These are phyloP conservation scores for Clonostachys sp. DNA, from an alignment of 2,329 filamentous ascomycete genomes.

Conservation along the genomic window DNA sequence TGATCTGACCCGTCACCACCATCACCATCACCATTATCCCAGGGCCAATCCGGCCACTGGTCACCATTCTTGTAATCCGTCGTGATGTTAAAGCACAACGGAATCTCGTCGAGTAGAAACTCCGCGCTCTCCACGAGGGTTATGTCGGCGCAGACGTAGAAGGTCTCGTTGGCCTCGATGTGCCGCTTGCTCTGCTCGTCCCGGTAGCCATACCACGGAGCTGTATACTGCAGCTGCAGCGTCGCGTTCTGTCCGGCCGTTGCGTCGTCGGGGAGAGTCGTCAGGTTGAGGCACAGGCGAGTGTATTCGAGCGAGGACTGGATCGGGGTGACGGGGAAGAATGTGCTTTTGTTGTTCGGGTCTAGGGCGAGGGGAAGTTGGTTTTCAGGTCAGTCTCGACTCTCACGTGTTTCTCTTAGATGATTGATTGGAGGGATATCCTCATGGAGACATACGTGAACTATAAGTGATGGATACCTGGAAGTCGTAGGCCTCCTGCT, in stretches of 20 bases:
- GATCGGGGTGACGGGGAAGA: not conserved
- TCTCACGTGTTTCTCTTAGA: too few species aligned
- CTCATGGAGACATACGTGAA: not conserved
- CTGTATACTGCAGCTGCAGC: not conserved
- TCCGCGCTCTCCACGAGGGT: not conserved
- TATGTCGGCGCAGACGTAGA: not conserved
- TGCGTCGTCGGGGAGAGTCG: not conserved
- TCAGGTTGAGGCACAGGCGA: not conserved
- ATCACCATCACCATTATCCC: not conserved
- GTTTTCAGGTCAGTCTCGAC: too few species aligned
- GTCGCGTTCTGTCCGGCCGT: not conserved
- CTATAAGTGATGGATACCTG: not conserved
- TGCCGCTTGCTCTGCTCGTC: not conserved
- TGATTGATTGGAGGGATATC: too few species aligned
- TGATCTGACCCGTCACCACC: not conserved
- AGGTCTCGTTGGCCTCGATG: not conserved
- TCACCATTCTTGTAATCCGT: not conserved
- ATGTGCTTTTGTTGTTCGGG: not conserved
- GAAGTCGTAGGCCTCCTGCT: not conserved
- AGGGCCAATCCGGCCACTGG: not conserved
- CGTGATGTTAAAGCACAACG: not conserved
- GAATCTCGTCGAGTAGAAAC: not conserved
- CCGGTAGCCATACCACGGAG: not conserved
- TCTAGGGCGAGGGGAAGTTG: not conserved
- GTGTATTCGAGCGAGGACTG: not conserved